These are phyloP conservation scores for Boletus vermiculosoides DNA, from an alignment of 768 basidiomycete genomes.

Conservation along the genomic window DNA sequence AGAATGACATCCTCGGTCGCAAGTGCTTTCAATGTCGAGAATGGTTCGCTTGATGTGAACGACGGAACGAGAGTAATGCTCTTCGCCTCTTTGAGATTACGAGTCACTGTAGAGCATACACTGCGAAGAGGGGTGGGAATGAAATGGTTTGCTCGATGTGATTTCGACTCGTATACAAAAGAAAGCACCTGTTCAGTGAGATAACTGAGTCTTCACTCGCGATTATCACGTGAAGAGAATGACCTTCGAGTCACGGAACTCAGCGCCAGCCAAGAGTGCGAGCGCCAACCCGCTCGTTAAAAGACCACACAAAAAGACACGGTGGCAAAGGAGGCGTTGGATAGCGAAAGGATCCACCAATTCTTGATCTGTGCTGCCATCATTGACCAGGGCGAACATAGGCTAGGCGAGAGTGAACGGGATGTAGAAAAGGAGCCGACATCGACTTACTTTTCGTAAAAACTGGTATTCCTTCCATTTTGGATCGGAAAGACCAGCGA, in stretches of 20 bases:
- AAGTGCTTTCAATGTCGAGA: not conserved
- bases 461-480: conserved; percentile 48
- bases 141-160: conserved; percentile 16
- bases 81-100: conserved; percentile 6
- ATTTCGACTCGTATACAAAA: conserved; percentile 52
- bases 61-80: not conserved
- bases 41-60: not conserved
- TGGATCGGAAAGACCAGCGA: conserved; percentile 45
- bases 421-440: not conserved
- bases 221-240: not conserved
- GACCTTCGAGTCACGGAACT: conserved; percentile 66
- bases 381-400: conserved; percentile 63
- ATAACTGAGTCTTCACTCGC: not conserved
- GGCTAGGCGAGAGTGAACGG: conserved; percentile 42
- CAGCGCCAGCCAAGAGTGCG: conserved; percentile 49
- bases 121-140: conserved; percentile 9
- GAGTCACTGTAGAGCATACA: conserved; percentile 9
- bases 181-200: conserved; percentile 48
- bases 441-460: conserved; percentile 38
- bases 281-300: conserved; percentile 50
- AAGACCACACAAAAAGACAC: conserved; percentile 49
- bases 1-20: conserved; percentile 7
- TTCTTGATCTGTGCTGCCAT: conserved; percentile 39
- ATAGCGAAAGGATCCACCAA: conserved; percentile 12
- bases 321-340: conserved; percentile 43